These are phyloP conservation scores for Bullera alba DNA, from an alignment of 768 basidiomycete species.

Conservation along the genomic window DNA sequence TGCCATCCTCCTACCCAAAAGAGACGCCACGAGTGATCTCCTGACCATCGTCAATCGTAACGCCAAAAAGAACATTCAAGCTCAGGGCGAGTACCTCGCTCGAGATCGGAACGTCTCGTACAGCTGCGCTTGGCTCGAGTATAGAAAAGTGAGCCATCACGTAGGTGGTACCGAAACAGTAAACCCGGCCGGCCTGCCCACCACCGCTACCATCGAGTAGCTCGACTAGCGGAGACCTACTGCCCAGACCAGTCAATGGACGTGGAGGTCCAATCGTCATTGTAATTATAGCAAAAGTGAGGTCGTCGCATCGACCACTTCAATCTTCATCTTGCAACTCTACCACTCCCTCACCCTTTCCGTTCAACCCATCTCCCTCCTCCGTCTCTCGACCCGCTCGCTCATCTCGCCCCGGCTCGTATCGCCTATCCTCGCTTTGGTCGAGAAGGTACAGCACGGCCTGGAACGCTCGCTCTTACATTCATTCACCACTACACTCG, in stretches of 20 bases:
- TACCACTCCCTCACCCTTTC: conserved; percentile 16
- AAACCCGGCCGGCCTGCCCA: not conserved
- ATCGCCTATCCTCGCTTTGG: not conserved
- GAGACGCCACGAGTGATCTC: not conserved
- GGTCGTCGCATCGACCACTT: not conserved
- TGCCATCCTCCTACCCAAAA: not conserved
- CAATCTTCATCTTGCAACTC: conserved; percentile 31
- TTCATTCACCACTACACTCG: not conserved
- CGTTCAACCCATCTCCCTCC: conserved; percentile 20
- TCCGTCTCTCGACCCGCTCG: conserved; percentile 12
- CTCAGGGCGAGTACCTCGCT: not conserved
- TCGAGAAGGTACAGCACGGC: not conserved
- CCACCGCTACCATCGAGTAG: not conserved
- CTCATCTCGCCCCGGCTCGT: not conserved
- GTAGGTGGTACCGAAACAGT: not conserved
- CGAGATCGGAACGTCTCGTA: not conserved
- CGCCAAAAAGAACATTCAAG: too few species aligned
- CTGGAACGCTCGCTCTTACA: not conserved
- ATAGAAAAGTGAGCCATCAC: not conserved
- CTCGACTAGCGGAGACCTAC: not conserved
- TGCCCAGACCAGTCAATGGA: not conserved
- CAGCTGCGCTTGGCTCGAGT: too few species aligned
- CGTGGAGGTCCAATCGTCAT: not conserved
- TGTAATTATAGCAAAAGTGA: not conserved
- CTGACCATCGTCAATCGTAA: too few species aligned